phyloP scores from a whole-genome alignment of 129 eudicot species.

The Flaveria robusta region DNA sequence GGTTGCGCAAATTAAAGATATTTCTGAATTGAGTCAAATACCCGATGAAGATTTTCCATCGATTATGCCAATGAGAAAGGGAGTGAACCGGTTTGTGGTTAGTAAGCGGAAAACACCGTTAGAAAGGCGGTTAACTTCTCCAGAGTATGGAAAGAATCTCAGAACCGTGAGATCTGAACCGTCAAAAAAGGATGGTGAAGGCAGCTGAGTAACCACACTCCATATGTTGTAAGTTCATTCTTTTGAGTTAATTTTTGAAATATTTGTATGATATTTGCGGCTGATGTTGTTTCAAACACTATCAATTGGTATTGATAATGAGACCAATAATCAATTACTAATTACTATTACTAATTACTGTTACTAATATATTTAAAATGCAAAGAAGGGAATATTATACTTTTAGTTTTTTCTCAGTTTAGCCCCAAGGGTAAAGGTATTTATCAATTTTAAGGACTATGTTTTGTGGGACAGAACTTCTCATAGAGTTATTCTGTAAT shows the following conservation, averaged over 20 bases:
- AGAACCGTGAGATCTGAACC: conserved; percentile 53
- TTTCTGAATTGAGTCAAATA: conserved; percentile 82
- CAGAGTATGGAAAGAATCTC: conserved; percentile 63
- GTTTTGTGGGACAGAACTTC: too few species aligned
- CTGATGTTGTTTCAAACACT: not conserved
- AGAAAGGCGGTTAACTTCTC: conserved; percentile 75
- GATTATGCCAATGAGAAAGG: conserved; percentile 97
- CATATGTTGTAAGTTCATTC: conserved; percentile 18
- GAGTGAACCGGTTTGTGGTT: conserved; percentile 92
- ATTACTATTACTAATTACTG: too few species aligned
- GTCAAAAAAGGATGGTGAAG: conserved; percentile 45
- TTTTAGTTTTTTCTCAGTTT: too few species aligned
- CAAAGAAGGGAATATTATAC: too few species aligned
- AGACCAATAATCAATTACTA: not conserved
- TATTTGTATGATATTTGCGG: conserved; percentile 18
- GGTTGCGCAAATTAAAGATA: conserved; percentile 91
- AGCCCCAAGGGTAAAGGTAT: too few species aligned
- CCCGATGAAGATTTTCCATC: conserved; percentile 97
- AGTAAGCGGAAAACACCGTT: conserved; percentile 93
- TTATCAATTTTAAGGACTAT: too few species aligned
- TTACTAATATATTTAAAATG: too few species aligned
- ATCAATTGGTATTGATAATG: not conserved
- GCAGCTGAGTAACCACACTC: conserved; percentile 14
- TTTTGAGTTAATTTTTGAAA: conserved; percentile 8
- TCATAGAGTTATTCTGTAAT: too few species aligned